Base-by-base conservation (phyloP, 2,329 filamentous ascomycete species). In the Alternaria sp. region DNA sequence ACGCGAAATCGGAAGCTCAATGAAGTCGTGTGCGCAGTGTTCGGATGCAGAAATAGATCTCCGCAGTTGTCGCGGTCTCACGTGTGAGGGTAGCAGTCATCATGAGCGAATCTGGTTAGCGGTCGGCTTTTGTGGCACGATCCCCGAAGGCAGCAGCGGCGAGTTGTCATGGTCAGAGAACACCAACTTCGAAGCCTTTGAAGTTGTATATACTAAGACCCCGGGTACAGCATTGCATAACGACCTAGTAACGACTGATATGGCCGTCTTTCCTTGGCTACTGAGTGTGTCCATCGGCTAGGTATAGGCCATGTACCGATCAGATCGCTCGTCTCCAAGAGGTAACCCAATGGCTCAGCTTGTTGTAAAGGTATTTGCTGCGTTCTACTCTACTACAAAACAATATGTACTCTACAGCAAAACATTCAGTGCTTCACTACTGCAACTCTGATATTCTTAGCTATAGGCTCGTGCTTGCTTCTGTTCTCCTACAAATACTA, bases 11-110 rank as follows among this genome's bases (percentile, higher is more conserved):
- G 4, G 18, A 26, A 42, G 26, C 26, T 32, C n/a, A 46, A 34
- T 16, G 30, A 38, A 44, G 18, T 42, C 22, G 47, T 52, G 48
- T 57, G 53, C 43, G 48, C 42, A 36, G 36, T 42, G 54, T 36
- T 44, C 47, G 5, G 28, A 57, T 52, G 54, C 30, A 57, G 53
- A 44, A 48, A 53, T 36, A 36, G 36, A 61, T 57, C 42, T 61
- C 54, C 47, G 41, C 48, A 59, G 5, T 46, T 55, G 54, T 61
- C 54, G 48, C 54, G 54, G 54, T 53, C 54, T 57, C 58, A 61
- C 58, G 58, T 61, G 58, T 47, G 24, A 38, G 24, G n/a, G 20
- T 26, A 12, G 20, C 24, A 49, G 44, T 44, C 30, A 44, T 39
- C 16, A 47, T 22, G 16, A 30, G 38, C 38, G 18, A 34, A 55